These are phyloP conservation scores for Podila epigama DNA, from an alignment of 192 early-diverging fungal genomes.

Conservation along the genomic window DNA sequence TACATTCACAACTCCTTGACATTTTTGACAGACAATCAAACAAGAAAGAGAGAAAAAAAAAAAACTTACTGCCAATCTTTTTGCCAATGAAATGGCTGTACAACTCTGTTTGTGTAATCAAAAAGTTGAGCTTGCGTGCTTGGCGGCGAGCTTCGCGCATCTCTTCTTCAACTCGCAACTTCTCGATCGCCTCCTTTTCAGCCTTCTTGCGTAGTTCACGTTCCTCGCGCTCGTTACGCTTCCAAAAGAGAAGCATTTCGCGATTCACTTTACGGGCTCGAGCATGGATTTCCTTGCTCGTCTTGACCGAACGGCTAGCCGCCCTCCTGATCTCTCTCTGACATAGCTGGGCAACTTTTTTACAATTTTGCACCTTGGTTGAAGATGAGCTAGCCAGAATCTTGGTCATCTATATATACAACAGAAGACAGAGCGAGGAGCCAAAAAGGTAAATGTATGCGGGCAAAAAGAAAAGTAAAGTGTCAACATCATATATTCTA, in stretches of 20 bases:
- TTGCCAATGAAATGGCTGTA: constrained; percentile 92
- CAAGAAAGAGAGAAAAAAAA: not conserved
- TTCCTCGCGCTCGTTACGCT: constrained; percentile 90
- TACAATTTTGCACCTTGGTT: constrained; percentile 65
- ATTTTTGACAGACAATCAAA: too few species aligned
- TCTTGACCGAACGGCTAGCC: constrained; percentile 55
- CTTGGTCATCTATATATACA: constrained; percentile 50
- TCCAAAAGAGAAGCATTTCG: constrained; percentile 91
- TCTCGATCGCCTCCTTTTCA: constrained; percentile 85
- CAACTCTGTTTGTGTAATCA: constrained; percentile 92
- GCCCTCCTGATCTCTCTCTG: constrained; percentile 76
- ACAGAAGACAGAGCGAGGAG: not conserved
- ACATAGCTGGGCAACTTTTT: constrained; percentile 73
- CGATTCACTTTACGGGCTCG: constrained; percentile 60
- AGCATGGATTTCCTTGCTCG: constrained; percentile 68
- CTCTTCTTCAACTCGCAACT: constrained; percentile 81
- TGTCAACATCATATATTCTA: too few species aligned
- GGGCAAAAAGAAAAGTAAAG: too few species aligned
- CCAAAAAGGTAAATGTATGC: not conserved
- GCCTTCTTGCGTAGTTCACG: constrained; percentile 87
- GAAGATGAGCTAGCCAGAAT: constrained; percentile 55
- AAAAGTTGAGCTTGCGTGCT: constrained; percentile 89
- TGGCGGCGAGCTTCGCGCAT: constrained; percentile 81
- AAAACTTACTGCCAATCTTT: constrained; percentile 66
- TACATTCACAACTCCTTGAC: too few species aligned